Percentiles rank a stretch among this genome's conserved stretches.
phyloP scores from a whole-genome alignment of 1,284 basidiomycete species.

The Inonotus obliquus region DNA sequence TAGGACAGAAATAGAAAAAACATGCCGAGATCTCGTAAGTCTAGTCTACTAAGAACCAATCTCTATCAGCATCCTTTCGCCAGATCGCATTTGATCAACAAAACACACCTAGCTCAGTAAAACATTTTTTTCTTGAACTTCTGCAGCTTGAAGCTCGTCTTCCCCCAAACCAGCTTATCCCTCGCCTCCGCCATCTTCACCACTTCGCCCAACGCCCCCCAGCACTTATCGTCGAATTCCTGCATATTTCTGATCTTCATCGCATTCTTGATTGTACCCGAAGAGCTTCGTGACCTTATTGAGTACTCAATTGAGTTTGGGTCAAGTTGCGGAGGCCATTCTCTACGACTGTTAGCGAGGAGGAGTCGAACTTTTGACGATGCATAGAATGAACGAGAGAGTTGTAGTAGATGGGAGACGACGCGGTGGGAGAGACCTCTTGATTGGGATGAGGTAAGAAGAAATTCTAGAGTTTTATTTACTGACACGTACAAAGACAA shows the following conservation, averaged over 20 bases:
- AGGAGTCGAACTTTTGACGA: constrained; percentile 24
- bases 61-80: not conserved
- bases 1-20: not conserved
- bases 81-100: not conserved
- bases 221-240: constrained; percentile 28
- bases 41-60: not conserved
- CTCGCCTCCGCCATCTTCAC: constrained; percentile 48
- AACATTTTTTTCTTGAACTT: not conserved
- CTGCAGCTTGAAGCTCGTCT: constrained; percentile 22
- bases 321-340: constrained; percentile 42
- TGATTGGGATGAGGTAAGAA: constrained; percentile 50
- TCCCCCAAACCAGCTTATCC: constrained; percentile 40
- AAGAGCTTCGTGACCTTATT: not conserved
- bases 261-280: not conserved
- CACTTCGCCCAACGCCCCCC: constrained; percentile 41
- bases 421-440: constrained; percentile 58
- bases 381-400: constrained; percentile 29
- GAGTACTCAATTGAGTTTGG: constrained; percentile 24
- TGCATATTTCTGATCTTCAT: not conserved
- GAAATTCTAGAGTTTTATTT: constrained; percentile 51
- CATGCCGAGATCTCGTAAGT: not conserved
- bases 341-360: constrained; percentile 19
- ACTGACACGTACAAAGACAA: constrained; percentile 35
- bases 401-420: constrained; percentile 45
- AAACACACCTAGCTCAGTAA: not conserved